These are phyloP conservation scores for Aspergillus carlsbadensis DNA, from an alignment of 495 filamentous ascomycete genomes.

Conservation along the genomic window DNA sequence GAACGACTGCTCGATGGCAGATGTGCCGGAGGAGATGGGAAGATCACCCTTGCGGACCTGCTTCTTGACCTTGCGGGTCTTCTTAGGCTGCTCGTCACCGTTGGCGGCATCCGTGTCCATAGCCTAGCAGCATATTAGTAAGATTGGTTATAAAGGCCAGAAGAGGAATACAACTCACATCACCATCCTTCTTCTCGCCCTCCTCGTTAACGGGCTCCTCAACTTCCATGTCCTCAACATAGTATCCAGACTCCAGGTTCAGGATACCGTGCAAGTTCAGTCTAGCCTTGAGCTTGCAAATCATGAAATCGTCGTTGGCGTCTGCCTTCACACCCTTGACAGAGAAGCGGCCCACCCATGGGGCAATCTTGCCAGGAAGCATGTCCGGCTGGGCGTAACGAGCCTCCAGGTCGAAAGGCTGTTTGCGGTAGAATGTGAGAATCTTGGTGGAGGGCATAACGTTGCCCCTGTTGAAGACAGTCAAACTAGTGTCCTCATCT, in stretches of 20 bases:
- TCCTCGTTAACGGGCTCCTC: slow-evolving; percentile 83
- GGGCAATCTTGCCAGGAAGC: slow-evolving; percentile 87
- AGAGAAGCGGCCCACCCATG: slow-evolving; percentile 96
- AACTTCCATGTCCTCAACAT: slow-evolving; percentile 95
- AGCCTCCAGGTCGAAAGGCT: slow-evolving; percentile 94
- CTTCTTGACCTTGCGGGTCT: slow-evolving; percentile 99
- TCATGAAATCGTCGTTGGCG: slow-evolving; percentile 91
- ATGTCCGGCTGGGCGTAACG: slow-evolving; percentile 82
- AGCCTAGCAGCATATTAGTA: slow-evolving; percentile 54
- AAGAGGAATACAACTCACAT: slow-evolving; percentile 56
- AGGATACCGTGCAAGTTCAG: slow-evolving; percentile 96
- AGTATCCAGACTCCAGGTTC: slow-evolving; percentile 96
- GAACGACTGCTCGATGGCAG: slow-evolving; percentile 66
- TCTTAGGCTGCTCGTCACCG: slow-evolving; percentile 74
- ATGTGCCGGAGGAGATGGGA: slow-evolving; percentile 78
- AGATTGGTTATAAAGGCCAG: not conserved
- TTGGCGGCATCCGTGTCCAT: slow-evolving; percentile 82
- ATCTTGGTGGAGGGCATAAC: slow-evolving; percentile 99
- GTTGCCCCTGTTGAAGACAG: slow-evolving; percentile 96
- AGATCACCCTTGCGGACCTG: slow-evolving; percentile 98
- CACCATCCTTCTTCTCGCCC: slow-evolving; percentile 53
- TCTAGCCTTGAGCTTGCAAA: slow-evolving; percentile 98
- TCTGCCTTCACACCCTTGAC: slow-evolving; percentile 87
- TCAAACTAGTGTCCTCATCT: slow-evolving; percentile 96
- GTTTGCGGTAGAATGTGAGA: slow-evolving; percentile 98